Conservation (phyloP, 768 basidiomycete genomes). For the Lentinula guzmanii region DNA sequence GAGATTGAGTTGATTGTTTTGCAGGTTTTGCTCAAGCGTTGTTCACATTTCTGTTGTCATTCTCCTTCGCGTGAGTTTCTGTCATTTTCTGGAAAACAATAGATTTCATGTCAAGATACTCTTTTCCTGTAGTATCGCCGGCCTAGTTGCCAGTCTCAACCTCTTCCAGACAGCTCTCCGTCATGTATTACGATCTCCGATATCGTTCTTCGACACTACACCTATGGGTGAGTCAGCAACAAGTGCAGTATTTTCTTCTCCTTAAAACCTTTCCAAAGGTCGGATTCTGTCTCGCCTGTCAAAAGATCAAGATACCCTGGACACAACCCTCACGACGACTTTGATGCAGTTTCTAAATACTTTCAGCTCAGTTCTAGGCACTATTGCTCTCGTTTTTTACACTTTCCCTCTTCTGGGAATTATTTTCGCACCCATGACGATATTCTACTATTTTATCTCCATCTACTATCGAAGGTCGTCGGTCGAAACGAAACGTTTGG, state of each 20-base stretch:
- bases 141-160: constrained; percentile 34
- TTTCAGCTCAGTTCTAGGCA: constrained; percentile 22
- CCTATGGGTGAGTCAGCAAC: constrained; percentile 42
- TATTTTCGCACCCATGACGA: constrained; percentile 26
- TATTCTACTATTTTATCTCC: constrained; percentile 28
- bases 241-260: neutral
- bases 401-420: constrained; percentile 29
- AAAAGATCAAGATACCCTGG: constrained; percentile 58
- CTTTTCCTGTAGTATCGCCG: constrained; percentile 23
- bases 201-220: constrained; percentile 71
- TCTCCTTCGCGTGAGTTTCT: constrained; percentile 41
- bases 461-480: constrained; percentile 31
- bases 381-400: constrained; percentile 31
- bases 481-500: constrained; percentile 33
- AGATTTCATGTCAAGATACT: neutral
- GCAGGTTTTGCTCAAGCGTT: constrained; percentile 44
- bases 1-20: neutral
- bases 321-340: constrained; percentile 34
- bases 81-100: neutral
- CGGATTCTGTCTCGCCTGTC: constrained; percentile 54
- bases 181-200: constrained; percentile 54
- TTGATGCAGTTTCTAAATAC: neutral
- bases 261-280: constrained; percentile 27
- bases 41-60: constrained; percentile 43
- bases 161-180: constrained; percentile 52